Evolutionary conservation across 345 rosid genomes (phyloP), one percentile per base, ranked within the genome.

Genomic region (Camelina hispida): DNA sequence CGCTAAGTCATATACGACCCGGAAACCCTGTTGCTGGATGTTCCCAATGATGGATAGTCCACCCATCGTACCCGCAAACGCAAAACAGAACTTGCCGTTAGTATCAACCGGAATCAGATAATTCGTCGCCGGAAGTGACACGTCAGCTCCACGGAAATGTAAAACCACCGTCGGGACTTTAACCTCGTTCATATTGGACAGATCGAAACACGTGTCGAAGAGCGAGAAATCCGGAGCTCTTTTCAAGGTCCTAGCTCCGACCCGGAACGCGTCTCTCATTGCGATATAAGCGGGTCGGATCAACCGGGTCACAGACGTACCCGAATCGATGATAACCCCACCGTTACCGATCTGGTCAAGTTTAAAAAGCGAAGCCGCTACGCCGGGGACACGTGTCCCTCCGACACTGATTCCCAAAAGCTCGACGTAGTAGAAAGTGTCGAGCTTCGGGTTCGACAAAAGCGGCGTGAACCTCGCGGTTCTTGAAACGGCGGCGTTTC

Each of bases 21-120:
- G 91, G 84, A 95, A 89, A 2, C 99, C 91, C 53, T 95, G 99
- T 53, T 95, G 99, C 87, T 95, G 99, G 57, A 95, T 92, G 50
- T 95, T 95, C 42, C 98, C 99, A 11, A 95, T 76, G 7, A 95
- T 93, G 40, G 99, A 89, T 62, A 95, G 74, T 43, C 96, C 93
- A 68, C 96, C 81, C 89, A 75, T 79, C 5, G 98, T 92, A 30
- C 94, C 99, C 12, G 99, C 99, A 35, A 95, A 95, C 0, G 99
- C 99, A 69, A 89, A 95, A 83, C 99, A 95, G 69, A 95, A 92
- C 0, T 82, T 92, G 16, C 96, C 97, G 40, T 77, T 67, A 13
- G 72, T 66, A 46, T 90, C 95, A 48, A 95, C 97, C 20, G 99
- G 94, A 30, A 95, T 90, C 71, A 95, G 72, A 71, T 95, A 95